Evolutionary conservation across 129 eudicot genomes (phyloP).

Genomic region (Centaurea solstitialis): DNA sequence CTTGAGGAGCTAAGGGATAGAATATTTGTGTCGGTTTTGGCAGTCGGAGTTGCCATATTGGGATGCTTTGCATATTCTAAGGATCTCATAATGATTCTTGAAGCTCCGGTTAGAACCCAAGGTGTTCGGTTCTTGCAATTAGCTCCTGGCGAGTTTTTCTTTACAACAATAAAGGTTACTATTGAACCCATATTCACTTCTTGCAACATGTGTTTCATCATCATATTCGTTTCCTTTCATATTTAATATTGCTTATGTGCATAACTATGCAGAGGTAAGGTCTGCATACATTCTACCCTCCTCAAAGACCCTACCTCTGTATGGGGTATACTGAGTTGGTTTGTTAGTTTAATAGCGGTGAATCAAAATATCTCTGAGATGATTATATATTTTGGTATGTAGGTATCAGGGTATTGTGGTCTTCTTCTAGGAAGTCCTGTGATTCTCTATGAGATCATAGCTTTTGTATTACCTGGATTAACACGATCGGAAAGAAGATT

Average conservation of each 20-base stretch:
- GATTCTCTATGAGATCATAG: conserved; percentile 92
- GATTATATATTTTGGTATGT: conserved; percentile 14
- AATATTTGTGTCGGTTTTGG: conserved; percentile 86
- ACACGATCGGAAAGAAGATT: conserved; percentile 84
- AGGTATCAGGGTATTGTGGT: conserved; percentile 99
- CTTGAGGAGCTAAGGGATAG: conserved; percentile 90
- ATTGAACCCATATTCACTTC: conserved; percentile 16
- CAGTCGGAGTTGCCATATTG: conserved; percentile 87
- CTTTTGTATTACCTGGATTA: conserved; percentile 90
- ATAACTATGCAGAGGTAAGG: background rate
- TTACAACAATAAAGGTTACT: conserved; percentile 84
- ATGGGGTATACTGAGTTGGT: background rate
- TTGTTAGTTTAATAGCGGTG: background rate
- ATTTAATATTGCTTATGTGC: background rate
- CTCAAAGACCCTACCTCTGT: too few relatives aligned
- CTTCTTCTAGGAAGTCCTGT: conserved; percentile 93
- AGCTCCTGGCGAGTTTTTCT: conserved; percentile 98
- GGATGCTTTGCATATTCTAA: conserved; percentile 97
- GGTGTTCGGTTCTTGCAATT: conserved; percentile 95
- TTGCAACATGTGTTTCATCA: background rate
- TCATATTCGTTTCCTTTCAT: background rate
- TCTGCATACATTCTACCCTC: background rate
- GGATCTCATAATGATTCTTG: conserved; percentile 89
- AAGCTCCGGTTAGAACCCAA: conserved; percentile 89
- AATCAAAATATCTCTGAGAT: background rate